Evolutionary conservation across 163 green algal species (phyloP).

Genomic region (Smithsoniella earleae): DNA sequence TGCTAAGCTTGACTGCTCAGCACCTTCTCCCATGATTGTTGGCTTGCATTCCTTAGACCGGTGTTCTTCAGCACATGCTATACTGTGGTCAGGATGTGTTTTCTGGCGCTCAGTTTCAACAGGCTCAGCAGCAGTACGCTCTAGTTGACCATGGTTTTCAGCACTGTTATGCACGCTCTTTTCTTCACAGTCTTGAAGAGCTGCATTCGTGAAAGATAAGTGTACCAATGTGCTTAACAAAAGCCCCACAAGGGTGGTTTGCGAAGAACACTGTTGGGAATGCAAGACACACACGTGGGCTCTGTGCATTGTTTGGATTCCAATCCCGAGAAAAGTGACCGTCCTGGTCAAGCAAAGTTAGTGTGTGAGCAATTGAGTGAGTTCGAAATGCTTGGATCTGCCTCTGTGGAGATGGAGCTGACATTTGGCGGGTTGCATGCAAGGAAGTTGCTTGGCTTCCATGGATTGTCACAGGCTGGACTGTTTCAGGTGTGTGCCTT

Average conservation of each 20-base stretch:
- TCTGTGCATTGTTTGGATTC: background rate
- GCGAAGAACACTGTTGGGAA: background rate
- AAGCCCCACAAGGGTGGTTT: background rate
- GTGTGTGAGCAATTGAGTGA: slow-evolving; percentile 14
- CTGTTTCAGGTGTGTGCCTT: background rate
- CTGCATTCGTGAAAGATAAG: background rate
- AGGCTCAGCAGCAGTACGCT: too few relatives aligned
- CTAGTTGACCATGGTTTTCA: too few relatives aligned
- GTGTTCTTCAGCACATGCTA: too few relatives aligned
- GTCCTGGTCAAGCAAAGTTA: slow-evolving; percentile 18
- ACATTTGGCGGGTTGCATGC: background rate
- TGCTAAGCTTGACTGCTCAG: too few relatives aligned
- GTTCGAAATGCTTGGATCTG: background rate
- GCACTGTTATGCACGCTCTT: too few relatives aligned
- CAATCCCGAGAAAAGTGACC: background rate
- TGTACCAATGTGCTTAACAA: background rate
- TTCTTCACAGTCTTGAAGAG: too few relatives aligned
- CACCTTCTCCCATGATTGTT: too few relatives aligned
- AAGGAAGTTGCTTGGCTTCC: background rate
- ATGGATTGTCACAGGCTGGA: background rate
- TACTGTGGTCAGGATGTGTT: too few relatives aligned
- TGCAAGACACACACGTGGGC: background rate
- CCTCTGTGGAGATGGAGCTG: background rate
- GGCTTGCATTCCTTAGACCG: too few relatives aligned
- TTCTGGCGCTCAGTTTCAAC: too few relatives aligned